Percentiles rank a stretch among this genome's conserved stretches.
These are phyloP conservation scores for Leccinum brunneo-olivaceum DNA, from an alignment of 1,284 basidiomycete genomes.

Conservation along the genomic window DNA sequence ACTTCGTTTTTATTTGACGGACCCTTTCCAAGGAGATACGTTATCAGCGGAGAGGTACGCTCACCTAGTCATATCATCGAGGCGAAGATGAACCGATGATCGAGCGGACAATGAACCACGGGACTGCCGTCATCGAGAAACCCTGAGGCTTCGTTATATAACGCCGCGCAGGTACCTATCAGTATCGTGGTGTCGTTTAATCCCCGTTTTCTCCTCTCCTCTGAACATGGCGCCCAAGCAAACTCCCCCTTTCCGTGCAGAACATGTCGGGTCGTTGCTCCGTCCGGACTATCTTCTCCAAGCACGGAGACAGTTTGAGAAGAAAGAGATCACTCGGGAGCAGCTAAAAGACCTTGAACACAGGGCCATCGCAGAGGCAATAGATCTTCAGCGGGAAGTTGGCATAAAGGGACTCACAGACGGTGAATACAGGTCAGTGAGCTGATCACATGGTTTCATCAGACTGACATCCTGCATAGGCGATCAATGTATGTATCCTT, in stretches of 20 bases:
- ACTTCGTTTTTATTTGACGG: no score
- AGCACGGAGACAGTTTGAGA: conserved; percentile 39
- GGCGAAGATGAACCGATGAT: not conserved
- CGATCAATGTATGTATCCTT: conserved; percentile 23
- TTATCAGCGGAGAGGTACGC: no score
- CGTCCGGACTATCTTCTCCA: conserved; percentile 47
- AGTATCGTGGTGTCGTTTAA: no score
- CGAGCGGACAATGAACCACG: not conserved
- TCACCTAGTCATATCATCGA: no score
- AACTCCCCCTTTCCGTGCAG: conserved; percentile 44
- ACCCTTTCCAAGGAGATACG: no score
- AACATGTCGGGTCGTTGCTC: conserved; percentile 56
- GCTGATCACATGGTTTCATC: conserved; percentile 46
- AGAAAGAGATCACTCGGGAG: conserved; percentile 34
- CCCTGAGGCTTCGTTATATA: no score
- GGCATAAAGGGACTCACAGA: conserved; percentile 55
- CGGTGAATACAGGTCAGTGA: conserved; percentile 46
- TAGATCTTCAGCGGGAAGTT: conserved; percentile 44
- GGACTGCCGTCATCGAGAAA: no score
- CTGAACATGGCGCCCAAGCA: conserved; percentile 15
- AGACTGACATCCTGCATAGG: conserved; percentile 12
- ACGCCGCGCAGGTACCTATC: no score
- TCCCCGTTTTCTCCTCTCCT: not conserved
- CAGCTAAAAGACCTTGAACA: conserved; percentile 31
- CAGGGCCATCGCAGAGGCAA: conserved; percentile 32